phyloP scores from a whole-genome alignment of 139 green algal genomes.

The Gonium pectorale region DNA sequence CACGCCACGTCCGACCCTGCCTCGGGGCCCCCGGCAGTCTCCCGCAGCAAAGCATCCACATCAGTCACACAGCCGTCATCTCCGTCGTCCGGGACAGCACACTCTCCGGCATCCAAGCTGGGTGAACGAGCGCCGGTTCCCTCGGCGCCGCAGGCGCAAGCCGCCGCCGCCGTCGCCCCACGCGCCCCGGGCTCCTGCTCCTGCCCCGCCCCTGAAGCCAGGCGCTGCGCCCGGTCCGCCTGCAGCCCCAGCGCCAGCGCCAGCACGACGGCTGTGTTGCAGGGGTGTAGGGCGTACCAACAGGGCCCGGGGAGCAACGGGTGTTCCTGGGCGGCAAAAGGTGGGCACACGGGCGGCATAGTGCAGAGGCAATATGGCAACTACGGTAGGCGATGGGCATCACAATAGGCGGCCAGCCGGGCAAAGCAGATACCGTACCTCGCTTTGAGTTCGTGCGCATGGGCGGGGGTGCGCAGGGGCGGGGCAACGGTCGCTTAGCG shows the following conservation, averaged over 20 bases:
- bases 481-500: no score
- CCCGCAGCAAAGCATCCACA: no score
- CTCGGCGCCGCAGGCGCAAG: not conserved
- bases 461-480: no score
- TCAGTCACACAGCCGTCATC: not conserved
- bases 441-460: no score
- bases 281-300: conserved; percentile 25
- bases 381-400: no score
- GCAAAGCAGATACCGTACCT: no score
- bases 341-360: no score
- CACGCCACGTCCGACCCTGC: no score
- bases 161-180: not conserved
- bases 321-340: conserved; percentile 7
- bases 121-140: not conserved
- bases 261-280: conserved; percentile 21
- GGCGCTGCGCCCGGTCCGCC: not conserved
- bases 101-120: not conserved
- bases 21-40: no score
- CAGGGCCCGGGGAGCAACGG: conserved; percentile 32
- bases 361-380: no score
- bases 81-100: not conserved
- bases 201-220: not conserved
- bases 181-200: not conserved
- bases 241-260: conserved; percentile 13
- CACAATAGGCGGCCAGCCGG: no score